These are phyloP conservation scores for Aspergillus sp. DNA, from an alignment of 2,329 filamentous ascomycete species.

Conservation along the genomic window DNA sequence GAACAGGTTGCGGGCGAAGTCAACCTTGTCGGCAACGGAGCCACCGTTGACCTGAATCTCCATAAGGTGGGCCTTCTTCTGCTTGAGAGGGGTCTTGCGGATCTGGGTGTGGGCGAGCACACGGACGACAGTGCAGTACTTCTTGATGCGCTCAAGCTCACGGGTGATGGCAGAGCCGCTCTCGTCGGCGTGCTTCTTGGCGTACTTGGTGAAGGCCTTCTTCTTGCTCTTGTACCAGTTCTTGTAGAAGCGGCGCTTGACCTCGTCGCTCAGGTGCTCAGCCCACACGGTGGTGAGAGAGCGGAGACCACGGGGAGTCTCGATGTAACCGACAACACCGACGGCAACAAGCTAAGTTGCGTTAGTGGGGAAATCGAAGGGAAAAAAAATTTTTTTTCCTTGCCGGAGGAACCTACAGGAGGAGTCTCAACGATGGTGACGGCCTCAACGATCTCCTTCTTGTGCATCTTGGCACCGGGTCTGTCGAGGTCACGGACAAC, in stretches of 20 bases:
- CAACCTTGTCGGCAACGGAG: conserved; percentile 92
- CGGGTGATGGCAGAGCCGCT: conserved; percentile 86
- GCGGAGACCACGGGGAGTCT: conserved; percentile 98
- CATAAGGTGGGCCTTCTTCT: conserved; percentile 99
- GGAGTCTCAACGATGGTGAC: conserved; percentile 87
- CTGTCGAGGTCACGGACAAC: conserved; percentile 99
- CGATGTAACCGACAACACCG: conserved; percentile 99
- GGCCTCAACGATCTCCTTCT: conserved; percentile 94
- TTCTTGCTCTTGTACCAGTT: conserved; percentile 99
- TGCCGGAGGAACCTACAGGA: conserved; percentile 67
- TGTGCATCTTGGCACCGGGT: conserved; percentile 98
- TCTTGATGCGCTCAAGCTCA: conserved; percentile 99
- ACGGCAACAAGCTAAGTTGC: conserved; percentile 88
- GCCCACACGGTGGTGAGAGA: conserved; percentile 99
- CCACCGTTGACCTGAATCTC: conserved; percentile 99
- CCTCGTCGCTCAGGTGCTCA: conserved; percentile 96
- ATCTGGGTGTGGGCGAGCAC: conserved; percentile 99
- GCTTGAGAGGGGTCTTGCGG: conserved; percentile 98
- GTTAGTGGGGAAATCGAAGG: background rate
- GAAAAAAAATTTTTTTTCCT: background rate
- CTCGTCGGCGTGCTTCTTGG: conserved; percentile 98
- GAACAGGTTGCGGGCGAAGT: conserved; percentile 92
- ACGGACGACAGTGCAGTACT: conserved; percentile 99
- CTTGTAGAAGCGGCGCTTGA: conserved; percentile 99
- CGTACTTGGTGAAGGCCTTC: conserved; percentile 99